Conservation (phyloP, 2,329 filamentous ascomycete species). For the Diaporthe citrichinensis region DNA sequence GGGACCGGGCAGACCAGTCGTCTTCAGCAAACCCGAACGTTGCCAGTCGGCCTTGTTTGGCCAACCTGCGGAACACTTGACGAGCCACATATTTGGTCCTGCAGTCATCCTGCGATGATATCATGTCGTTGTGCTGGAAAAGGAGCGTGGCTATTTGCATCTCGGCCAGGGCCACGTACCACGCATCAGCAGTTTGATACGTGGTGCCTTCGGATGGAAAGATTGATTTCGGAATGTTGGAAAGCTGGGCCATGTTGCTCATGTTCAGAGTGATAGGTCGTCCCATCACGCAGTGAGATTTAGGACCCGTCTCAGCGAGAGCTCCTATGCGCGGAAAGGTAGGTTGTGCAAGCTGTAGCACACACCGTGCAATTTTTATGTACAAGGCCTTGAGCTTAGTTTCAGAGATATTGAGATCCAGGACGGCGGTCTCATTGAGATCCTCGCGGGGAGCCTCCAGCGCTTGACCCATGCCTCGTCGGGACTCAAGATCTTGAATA, state of each 20-base stretch:
- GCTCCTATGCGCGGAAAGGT: constrained; percentile 10
- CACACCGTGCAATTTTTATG: background rate
- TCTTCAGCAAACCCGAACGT: constrained; percentile 47
- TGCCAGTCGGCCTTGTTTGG: constrained; percentile 47
- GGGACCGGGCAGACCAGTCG: constrained; percentile 46
- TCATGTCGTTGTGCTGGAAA: constrained; percentile 58
- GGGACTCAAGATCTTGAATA: constrained; percentile 1
- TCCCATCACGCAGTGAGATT: background rate
- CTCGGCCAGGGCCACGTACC: constrained; percentile 55
- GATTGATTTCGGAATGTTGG: background rate
- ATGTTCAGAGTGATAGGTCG: constrained; percentile 14
- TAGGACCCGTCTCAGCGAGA: background rate
- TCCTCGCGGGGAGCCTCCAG: background rate
- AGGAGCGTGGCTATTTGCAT: constrained; percentile 56
- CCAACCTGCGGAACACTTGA: constrained; percentile 56
- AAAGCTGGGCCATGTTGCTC: constrained; percentile 22
- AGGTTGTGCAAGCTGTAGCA: constrained; percentile 16
- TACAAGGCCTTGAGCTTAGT: background rate
- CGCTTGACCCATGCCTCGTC: background rate
- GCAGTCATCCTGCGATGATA: constrained; percentile 55
- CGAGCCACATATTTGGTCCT: constrained; percentile 57
- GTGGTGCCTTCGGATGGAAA: constrained; percentile 41
- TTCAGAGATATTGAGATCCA: background rate
- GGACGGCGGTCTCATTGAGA: background rate
- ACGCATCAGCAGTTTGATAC: constrained; percentile 48